Conservation (phyloP, 768 basidiomycete genomes). For the Pulveroboletus sp. region DNA sequence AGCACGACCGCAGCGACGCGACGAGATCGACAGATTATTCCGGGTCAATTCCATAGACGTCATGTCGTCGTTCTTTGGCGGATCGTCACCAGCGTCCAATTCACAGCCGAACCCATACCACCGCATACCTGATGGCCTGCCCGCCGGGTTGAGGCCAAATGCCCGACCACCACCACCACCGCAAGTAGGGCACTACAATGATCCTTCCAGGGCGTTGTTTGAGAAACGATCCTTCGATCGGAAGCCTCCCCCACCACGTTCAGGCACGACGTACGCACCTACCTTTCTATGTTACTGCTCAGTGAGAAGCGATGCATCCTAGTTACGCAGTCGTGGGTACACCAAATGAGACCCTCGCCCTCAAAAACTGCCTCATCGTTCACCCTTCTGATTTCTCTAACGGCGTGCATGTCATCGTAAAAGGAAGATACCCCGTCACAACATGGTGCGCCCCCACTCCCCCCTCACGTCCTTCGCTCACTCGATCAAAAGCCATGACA, state of each 20-base stretch:
- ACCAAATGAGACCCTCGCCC: slow-evolving; percentile 64
- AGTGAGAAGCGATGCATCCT: not conserved
- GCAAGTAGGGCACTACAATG: slow-evolving; percentile 46
- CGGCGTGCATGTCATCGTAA: slow-evolving; percentile 72
- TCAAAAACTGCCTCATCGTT: slow-evolving; percentile 79
- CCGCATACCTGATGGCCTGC: slow-evolving; percentile 38
- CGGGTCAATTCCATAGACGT: not conserved
- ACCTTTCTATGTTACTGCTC: not conserved
- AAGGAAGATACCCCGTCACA: slow-evolving; percentile 66
- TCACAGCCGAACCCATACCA: slow-evolving; percentile 40
- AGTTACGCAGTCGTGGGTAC: slow-evolving; percentile 57
- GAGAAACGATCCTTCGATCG: slow-evolving; percentile 47
- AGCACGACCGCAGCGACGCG: not conserved
- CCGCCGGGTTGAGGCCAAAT: slow-evolving; percentile 33
- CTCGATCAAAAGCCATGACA: slow-evolving; percentile 57
- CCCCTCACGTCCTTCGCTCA: slow-evolving; percentile 24
- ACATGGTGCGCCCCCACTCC: slow-evolving; percentile 50
- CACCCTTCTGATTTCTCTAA: slow-evolving; percentile 70
- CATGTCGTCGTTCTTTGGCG: slow-evolving; percentile 42
- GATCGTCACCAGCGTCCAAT: slow-evolving; percentile 26
- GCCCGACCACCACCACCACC: slow-evolving; percentile 35
- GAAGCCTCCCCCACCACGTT: slow-evolving; percentile 34
- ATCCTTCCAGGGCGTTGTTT: slow-evolving; percentile 44
- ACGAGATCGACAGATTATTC: slow-evolving; percentile 1
- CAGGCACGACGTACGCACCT: slow-evolving; percentile 22